Conservation (phyloP, 2,329 filamentous ascomycete species). For the Aspergillus sp. region DNA sequence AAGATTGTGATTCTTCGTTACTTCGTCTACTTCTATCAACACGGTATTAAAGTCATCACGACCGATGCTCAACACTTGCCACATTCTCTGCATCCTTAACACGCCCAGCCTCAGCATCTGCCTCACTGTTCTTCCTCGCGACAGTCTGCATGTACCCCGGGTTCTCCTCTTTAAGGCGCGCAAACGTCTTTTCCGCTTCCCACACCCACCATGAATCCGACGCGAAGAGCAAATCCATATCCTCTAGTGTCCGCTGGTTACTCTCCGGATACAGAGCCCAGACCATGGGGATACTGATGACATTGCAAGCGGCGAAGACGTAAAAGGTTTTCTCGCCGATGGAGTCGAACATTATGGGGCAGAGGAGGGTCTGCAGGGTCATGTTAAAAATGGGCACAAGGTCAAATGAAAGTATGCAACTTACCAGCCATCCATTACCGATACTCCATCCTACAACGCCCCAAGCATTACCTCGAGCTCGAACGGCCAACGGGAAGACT, state of each 20-base stretch:
- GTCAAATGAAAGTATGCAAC: conserved; percentile 6
- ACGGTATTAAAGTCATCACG: too few relatives aligned
- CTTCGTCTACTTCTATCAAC: too few relatives aligned
- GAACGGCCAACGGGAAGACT: conserved; percentile 64
- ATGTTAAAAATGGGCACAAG: conserved; percentile 4
- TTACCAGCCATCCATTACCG: conserved; percentile 60
- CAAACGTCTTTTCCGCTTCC: conserved; percentile 62
- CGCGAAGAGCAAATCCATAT: conserved; percentile 68
- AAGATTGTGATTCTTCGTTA: too few relatives aligned
- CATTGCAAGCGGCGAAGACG: conserved; percentile 63
- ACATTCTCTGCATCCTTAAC: neutral
- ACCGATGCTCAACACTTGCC: neutral
- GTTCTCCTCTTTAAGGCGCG: conserved; percentile 54
- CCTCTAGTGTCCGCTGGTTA: conserved; percentile 65
- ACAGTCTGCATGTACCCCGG: conserved; percentile 43
- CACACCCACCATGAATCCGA: conserved; percentile 61
- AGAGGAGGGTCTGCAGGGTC: conserved; percentile 38
- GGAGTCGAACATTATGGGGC: conserved; percentile 55
- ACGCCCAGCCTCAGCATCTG: conserved; percentile 28
- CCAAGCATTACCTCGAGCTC: conserved; percentile 69
- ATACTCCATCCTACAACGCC: conserved; percentile 71
- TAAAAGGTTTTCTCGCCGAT: conserved; percentile 67
- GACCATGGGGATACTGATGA: conserved; percentile 60
- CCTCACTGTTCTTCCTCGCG: conserved; percentile 25
- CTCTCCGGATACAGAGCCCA: conserved; percentile 70